A percentile compares a stretch with the other conserved stretches of the same genome.
phyloP scores from a whole-genome alignment of 2,329 filamentous ascomycete genomes.

The Diaporthe sp. region DNA sequence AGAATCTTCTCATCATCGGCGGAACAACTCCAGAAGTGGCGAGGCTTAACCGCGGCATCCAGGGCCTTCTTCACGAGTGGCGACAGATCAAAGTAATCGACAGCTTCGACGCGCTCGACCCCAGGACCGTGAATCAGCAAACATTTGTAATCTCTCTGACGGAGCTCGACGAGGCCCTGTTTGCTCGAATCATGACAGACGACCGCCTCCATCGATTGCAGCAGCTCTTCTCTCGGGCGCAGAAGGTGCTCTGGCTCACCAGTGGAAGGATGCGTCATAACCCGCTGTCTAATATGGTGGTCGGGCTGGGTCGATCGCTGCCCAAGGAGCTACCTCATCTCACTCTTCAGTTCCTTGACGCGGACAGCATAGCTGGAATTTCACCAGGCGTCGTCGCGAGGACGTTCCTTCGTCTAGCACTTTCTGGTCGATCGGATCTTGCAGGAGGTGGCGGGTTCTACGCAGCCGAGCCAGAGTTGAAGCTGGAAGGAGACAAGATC shows the following conservation, averaged over 20 bases:
- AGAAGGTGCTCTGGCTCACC: slow-evolving; percentile 47
- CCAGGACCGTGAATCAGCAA: neutral
- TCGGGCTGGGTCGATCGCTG: slow-evolving; percentile 44
- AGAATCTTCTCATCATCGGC: neutral
- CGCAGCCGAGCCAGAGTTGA: neutral
- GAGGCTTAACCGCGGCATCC: neutral
- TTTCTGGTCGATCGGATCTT: slow-evolving; percentile 22
- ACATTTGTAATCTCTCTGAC: neutral
- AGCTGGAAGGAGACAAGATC: neutral
- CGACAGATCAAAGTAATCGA: neutral
- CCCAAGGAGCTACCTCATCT: slow-evolving; percentile 42
- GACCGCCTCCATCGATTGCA: slow-evolving; percentile 41
- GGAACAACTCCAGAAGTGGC: neutral
- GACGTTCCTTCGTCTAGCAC: slow-evolving; percentile 22
- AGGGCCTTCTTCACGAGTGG: neutral
- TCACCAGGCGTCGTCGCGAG: slow-evolving; percentile 20
- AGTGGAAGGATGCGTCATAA: slow-evolving; percentile 38
- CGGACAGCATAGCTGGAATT: slow-evolving; percentile 38
- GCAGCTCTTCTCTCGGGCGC: slow-evolving; percentile 39
- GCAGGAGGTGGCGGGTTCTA: slow-evolving; percentile 29
- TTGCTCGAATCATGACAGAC: slow-evolving; percentile 43
- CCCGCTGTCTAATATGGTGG: slow-evolving; percentile 45
- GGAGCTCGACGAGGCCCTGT: slow-evolving; percentile 42
- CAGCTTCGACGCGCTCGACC: neutral
- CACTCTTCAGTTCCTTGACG: slow-evolving; percentile 44